phyloP scores from a whole-genome alignment of 331 rosid species.

The Saraca asoca region DNA sequence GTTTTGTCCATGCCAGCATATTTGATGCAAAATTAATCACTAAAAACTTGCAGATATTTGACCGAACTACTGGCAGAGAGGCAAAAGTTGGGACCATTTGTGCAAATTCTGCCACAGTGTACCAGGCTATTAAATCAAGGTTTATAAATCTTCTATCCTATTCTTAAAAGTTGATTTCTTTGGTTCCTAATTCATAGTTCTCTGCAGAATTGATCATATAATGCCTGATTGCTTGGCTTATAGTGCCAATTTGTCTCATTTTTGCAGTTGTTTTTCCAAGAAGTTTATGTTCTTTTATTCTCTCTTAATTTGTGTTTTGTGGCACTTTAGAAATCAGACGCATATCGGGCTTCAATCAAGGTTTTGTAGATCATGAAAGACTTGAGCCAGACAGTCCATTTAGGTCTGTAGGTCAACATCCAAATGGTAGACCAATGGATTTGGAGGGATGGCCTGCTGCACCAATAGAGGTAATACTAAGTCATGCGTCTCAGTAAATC shows the following conservation, averaged over 20 bases:
- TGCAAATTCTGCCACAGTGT: slow-evolving; percentile 78
- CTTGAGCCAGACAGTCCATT: slow-evolving; percentile 69
- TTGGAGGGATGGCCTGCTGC: slow-evolving; percentile 75
- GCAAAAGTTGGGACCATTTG: slow-evolving; percentile 81
- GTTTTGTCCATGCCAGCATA: slow-evolving; percentile 21
- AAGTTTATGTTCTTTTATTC: slow-evolving; percentile 4
- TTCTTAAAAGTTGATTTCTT: neutral
- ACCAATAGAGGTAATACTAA: slow-evolving; percentile 64
- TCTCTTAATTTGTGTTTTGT: neutral
- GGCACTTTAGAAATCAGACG: slow-evolving; percentile 72
- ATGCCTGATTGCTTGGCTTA: slow-evolving; percentile 1
- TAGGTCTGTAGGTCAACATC: slow-evolving; percentile 59
- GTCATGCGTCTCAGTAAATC: neutral
- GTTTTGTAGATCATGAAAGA: slow-evolving; percentile 68
- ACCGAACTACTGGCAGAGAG: slow-evolving; percentile 78
- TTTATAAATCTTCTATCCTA: slow-evolving; percentile 16
- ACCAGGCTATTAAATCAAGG: slow-evolving; percentile 82
- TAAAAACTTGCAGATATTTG: slow-evolving; percentile 61
- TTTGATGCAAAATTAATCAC: slow-evolving; percentile 28
- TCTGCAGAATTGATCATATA: neutral
- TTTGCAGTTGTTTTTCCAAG: slow-evolving; percentile 9
- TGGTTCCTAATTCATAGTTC: neutral
- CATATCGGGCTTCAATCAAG: slow-evolving; percentile 57
- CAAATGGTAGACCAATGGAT: slow-evolving; percentile 67
- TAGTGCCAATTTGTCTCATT: slow-evolving; percentile 8